These are phyloP conservation scores for Vanrija sp. DNA, from an alignment of 1,284 basidiomycete genomes.

Conservation along the genomic window DNA sequence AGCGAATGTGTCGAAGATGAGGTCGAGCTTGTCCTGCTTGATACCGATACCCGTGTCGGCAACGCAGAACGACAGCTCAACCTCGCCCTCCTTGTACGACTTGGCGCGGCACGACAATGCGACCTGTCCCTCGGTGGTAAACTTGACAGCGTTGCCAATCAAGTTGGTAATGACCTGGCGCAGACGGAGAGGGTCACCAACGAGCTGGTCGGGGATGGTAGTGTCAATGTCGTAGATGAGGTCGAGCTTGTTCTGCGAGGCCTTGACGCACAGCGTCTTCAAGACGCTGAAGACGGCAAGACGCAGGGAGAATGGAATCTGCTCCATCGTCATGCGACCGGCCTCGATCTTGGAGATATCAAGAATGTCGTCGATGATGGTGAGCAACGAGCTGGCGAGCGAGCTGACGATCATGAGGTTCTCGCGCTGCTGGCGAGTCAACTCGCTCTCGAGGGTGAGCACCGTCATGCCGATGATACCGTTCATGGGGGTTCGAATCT, in stretches of 20 bases:
- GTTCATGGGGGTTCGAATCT: conserved; percentile 97
- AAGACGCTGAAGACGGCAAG: conserved; percentile 96
- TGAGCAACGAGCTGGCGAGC: conserved; percentile 83
- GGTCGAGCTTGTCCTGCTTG: conserved; percentile 94
- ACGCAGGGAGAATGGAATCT: conserved; percentile 95
- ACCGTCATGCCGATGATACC: conserved; percentile 97
- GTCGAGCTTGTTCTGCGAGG: conserved; percentile 95
- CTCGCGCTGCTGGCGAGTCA: conserved; percentile 93
- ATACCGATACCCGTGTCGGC: conserved; percentile 98
- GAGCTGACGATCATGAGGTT: conserved; percentile 94
- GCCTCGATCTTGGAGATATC: conserved; percentile 99
- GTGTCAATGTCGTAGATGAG: conserved; percentile 95
- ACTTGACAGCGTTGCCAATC: conserved; percentile 88
- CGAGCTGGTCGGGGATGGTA: conserved; percentile 92
- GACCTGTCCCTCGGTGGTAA: conserved; percentile 89
- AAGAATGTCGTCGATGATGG: conserved; percentile 98
- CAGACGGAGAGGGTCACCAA: conserved; percentile 90
- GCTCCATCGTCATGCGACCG: conserved; percentile 99
- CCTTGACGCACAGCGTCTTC: conserved; percentile 96
- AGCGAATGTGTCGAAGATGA: conserved; percentile 99
- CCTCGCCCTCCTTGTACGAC: conserved; percentile 67
- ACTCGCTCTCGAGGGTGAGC: conserved; percentile 63
- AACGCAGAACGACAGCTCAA: conserved; percentile 95
- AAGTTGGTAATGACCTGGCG: conserved; percentile 81
- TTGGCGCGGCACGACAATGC: conserved; percentile 73